Percentiles rank a stretch among this genome's conserved stretches.
Conservation (phyloP, 2,329 filamentous ascomycete species). For the Ophidiomyces ophidiicola region DNA sequence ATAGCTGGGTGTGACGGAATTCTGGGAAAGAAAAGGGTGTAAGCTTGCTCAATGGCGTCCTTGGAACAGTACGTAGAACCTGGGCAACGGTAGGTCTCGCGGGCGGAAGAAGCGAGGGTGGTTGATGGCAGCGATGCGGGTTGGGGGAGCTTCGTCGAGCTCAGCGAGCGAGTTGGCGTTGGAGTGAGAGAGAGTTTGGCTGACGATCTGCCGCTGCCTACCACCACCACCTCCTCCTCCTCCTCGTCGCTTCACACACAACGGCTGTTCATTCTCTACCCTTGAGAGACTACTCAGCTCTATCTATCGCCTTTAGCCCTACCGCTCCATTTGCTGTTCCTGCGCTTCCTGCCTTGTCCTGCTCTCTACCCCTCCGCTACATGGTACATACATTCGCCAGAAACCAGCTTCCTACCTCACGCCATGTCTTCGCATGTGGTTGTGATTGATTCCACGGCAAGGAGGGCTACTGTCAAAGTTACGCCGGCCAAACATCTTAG, state of each 20-base stretch:
- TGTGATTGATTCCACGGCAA: slow-evolving; percentile 68
- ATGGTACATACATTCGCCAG: slow-evolving; percentile 15
- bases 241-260: not conserved
- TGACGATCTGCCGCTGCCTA: slow-evolving; percentile 23
- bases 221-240: not conserved
- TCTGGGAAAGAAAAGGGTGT: not conserved
- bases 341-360: too few relatives aligned
- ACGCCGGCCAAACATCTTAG: slow-evolving; percentile 67
- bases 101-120: not conserved
- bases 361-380: slow-evolving; percentile 11
- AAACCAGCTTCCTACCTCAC: slow-evolving; percentile 16
- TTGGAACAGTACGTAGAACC: not conserved
- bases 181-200: slow-evolving; percentile 23
- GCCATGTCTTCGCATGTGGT: slow-evolving; percentile 77
- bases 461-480: slow-evolving; percentile 70
- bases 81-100: not conserved
- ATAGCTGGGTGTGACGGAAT: not conserved
- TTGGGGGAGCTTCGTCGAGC: slow-evolving; percentile 5
- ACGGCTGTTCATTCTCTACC: too few relatives aligned
- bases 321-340: too few relatives aligned
- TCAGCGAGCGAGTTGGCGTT: not conserved
- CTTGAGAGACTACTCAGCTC: too few relatives aligned
- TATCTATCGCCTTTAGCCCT: too few relatives aligned
- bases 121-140: not conserved
- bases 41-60: not conserved